Base-by-base conservation (phyloP, 805 yeast genomes). In the Sugiyamaella valdiviana region DNA sequence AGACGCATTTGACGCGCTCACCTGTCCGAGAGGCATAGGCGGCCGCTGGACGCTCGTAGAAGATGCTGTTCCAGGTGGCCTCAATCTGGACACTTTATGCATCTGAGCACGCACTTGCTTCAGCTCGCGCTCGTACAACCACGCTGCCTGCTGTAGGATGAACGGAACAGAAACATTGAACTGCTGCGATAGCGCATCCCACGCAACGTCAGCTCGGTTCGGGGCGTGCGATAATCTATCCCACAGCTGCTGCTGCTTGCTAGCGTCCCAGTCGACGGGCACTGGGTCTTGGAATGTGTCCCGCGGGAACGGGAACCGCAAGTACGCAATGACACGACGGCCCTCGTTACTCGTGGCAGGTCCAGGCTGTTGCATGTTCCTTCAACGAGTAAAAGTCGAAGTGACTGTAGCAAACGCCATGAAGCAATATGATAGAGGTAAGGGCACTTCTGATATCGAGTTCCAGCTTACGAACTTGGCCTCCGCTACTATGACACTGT, bases 251-350 rank as follows among this genome's bases (percentile, higher is more conserved):
- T 54, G 56, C 50, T 68, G 71, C 43, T 67, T 63, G 6, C 40
- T 44, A 5, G 53, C 45, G 37, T 56, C 53, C 72, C 72, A 68
- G 14, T 59, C 59, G 6, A 57, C 62, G 52, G 55, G 17, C 3
- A 19, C 57, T 0, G 78, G 77, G 50, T 73, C 76, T 2, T 49
- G 59, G 43, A 71, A 68, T 0, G 68, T 72, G n/a, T 63, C 58
- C 26, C 77, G 61, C n/a, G 66, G 60, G 5, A 70, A 69, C 22
- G 72, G 71, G 14, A 73, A 68, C 40, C 76, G 68, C 35, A 76
- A 62, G 54, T 74, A 75, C 4, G 75, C 75, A 4, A 48, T 48
- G 17, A 44, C 52, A 14, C 53, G 21, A 16, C 43, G 40, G 36
- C 21, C 37, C n/a, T 17, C 22, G 14, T n/a, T 23, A 36, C 39